A percentile compares a stretch with the other conserved stretches of the same genome.
These are phyloP conservation scores for Penicillium dipodomyicola DNA, from an alignment of 495 filamentous ascomycete species.

Conservation along the genomic window DNA sequence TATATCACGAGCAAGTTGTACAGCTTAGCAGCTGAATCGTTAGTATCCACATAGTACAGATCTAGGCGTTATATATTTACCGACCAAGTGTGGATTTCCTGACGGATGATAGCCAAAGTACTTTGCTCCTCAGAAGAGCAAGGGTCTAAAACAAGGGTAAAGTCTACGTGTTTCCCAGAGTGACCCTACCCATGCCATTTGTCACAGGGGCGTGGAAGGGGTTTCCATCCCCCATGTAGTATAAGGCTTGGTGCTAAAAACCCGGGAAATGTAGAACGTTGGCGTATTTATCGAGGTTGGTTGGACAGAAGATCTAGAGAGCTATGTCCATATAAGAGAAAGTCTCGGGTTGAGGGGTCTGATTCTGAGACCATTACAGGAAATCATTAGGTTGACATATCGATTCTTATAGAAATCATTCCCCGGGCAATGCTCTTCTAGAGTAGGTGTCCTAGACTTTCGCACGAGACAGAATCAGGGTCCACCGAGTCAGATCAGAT, in stretches of 20 bases:
- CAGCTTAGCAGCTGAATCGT: not conserved
- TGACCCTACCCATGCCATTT: not conserved
- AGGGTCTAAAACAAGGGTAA: not conserved
- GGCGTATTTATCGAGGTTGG: no score
- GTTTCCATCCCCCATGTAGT: not conserved
- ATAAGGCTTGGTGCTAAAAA: not conserved
- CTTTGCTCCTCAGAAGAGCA: not conserved
- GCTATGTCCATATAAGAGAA: no score
- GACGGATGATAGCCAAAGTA: not conserved
- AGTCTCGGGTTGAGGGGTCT: no score
- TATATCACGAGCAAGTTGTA: not conserved
- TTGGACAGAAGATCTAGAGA: no score
- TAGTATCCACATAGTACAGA: not conserved
- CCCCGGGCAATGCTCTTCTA: no score
- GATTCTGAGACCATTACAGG: no score
- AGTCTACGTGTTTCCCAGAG: not conserved
- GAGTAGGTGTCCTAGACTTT: no score
- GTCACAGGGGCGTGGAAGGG: not conserved
- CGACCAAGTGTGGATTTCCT: not conserved
- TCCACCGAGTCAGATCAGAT: no score
- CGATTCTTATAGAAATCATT: no score
- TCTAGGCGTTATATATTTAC: not conserved
- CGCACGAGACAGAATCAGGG: no score
- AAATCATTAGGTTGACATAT: no score
- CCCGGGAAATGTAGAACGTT: no score